Evolutionary conservation across 2,329 filamentous ascomycete species (phyloP).

Genomic region (Furcasterigmium furcatum): DNA sequence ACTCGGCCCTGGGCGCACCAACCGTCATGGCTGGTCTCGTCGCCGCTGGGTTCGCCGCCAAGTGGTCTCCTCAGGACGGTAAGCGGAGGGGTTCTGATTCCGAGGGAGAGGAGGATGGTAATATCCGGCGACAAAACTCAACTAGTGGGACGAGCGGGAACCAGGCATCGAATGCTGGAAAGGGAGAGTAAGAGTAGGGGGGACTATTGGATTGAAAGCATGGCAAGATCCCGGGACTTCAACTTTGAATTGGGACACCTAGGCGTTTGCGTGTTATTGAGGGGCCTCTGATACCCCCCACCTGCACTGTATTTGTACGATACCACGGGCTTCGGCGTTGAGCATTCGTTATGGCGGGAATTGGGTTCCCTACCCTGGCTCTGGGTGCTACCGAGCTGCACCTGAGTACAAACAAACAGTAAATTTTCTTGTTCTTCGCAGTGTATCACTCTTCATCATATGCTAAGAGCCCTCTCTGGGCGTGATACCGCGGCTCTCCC

Average conservation of each 20-base stretch:
- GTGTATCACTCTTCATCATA: too few species aligned
- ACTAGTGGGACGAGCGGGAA: not conserved
- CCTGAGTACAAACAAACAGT: too few species aligned
- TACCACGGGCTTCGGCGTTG: too few species aligned
- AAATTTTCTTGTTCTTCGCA: too few species aligned
- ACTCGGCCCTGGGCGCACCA: slow-evolving; percentile 70
- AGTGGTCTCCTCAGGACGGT: slow-evolving; percentile 70
- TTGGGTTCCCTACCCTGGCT: too few species aligned
- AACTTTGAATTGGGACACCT: not conserved
- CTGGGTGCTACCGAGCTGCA: too few species aligned
- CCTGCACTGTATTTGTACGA: slow-evolving; percentile 4
- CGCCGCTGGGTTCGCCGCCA: slow-evolving; percentile 71
- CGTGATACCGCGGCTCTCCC: too few species aligned
- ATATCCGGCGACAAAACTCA: slow-evolving; percentile 3
- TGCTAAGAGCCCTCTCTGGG: too few species aligned
- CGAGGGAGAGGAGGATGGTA: slow-evolving; percentile 6
- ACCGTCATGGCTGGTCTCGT: slow-evolving; percentile 83
- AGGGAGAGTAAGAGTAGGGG: not conserved
- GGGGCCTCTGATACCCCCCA: not conserved
- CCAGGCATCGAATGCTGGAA: not conserved
- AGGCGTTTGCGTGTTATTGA: not conserved
- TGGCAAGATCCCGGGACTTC: not conserved
- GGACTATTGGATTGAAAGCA: too few species aligned
- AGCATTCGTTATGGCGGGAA: too few species aligned
- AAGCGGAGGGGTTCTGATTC: slow-evolving; percentile 14